Evolutionary conservation across 805 yeast genomes (phyloP), one percentile per base, ranked within the genome.

Genomic region (Gaillardinia entomophila): DNA sequence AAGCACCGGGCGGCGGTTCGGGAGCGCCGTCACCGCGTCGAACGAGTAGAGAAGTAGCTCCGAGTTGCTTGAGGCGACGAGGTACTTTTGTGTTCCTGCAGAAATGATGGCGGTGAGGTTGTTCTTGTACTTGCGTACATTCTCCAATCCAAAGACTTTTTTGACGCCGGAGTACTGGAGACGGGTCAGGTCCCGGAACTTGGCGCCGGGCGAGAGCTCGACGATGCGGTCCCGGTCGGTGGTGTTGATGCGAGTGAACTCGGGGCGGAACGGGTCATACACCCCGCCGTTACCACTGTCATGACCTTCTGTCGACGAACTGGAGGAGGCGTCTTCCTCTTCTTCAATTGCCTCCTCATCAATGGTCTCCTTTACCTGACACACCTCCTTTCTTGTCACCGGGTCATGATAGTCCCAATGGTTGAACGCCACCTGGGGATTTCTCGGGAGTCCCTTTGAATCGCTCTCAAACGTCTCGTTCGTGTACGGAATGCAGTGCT

Each of bases 91-190:
- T 2, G 26, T 34, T 7, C 4, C 16, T 23, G 42, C 44, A 12
- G 43, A 30, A 4, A 66, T 38, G 26, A 49, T 30, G 26, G 48
- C 34, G 4, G 62, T 35, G 5, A 67, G 35, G 42, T 70, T 71
- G 32, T 68, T 68, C 38, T 70, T 70, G 42, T 57, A 69, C 37
- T 53, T 57, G 30, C 65, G 48, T 2, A 62, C 55, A 12, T 39
- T 38, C 10, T 48, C 53, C 11, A 59, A 36, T 5, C 43, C 43
- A 8, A 25, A 17, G 15, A 63, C 35, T 18, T 37, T 43, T 7
- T 36, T 36, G 3, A 47, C 35, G 2, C 57, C 62, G 2, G 49
- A 37, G 25, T 47, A 45, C 0, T 38, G 35, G 10, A 71, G 41
- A 12, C 27, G 32, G 20, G 53, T 40, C 22, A 60, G 35, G 42